Conservation (phyloP, 345 rosid genomes). For the Syzygium aqueum region DNA sequence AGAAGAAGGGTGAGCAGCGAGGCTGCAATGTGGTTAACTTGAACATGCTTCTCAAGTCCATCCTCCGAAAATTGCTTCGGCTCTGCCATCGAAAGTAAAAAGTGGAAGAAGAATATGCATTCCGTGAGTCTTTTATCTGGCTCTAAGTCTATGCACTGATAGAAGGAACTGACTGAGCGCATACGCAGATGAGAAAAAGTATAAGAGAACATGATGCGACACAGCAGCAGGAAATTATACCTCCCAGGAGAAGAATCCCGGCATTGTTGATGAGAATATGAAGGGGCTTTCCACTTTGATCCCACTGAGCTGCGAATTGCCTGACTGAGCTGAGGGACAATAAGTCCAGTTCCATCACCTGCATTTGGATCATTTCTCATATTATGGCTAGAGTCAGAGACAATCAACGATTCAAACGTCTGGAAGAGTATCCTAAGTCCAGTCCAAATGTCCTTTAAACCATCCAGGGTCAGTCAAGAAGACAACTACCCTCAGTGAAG, state of each 20-base stretch:
- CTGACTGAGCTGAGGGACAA: neutral
- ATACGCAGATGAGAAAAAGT: neutral
- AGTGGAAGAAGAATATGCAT: neutral
- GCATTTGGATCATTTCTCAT: neutral
- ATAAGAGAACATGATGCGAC: neutral
- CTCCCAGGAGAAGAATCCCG: slow-evolving; percentile 1
- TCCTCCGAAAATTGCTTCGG: neutral
- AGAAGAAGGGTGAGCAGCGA: neutral
- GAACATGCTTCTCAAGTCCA: slow-evolving; percentile 1
- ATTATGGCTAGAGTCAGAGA: neutral
- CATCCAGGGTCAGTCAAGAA: neutral
- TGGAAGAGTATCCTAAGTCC: neutral
- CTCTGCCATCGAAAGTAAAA: neutral
- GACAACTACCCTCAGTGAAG: neutral
- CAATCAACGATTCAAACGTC: neutral
- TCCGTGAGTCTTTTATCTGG: neutral
- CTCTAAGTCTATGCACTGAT: neutral
- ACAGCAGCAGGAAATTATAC: neutral
- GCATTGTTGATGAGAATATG: slow-evolving; percentile 1
- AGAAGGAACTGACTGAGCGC: neutral
- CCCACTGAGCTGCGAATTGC: neutral
- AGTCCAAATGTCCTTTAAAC: neutral
- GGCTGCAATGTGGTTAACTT: neutral
- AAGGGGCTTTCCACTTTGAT: neutral
- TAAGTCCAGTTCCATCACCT: slow-evolving; percentile 1